These are phyloP conservation scores for Leonotis leonurus DNA, from an alignment of 257 asterid genomes.

Conservation along the genomic window DNA sequence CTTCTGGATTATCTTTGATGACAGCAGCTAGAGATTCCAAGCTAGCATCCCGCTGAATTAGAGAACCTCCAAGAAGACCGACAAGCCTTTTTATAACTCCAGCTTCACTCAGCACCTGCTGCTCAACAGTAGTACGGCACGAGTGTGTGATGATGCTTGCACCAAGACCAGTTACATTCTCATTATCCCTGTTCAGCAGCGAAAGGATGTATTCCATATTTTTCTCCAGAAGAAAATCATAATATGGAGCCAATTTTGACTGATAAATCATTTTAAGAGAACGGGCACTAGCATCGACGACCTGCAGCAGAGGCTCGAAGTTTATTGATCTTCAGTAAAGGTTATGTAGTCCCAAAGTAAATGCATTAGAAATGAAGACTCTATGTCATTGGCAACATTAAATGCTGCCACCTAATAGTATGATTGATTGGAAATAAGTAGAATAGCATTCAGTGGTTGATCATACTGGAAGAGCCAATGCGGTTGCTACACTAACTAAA, in stretches of 20 bases:
- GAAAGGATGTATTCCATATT: conserved; percentile 70
- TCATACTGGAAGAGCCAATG: not conserved
- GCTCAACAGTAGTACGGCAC: conserved; percentile 62
- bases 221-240: conserved; percentile 55
- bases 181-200: conserved; percentile 62
- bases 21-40: conserved; percentile 74
- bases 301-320: conserved; percentile 45
- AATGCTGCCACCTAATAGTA: not conserved
- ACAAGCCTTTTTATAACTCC: conserved; percentile 68
- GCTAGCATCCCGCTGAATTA: conserved; percentile 77
- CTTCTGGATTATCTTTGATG: conserved; percentile 63
- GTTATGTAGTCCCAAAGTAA: not conserved
- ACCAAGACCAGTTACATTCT: conserved; percentile 85
- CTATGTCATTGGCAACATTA: conserved; percentile 1
- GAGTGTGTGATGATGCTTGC: conserved; percentile 85
- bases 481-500: not conserved
- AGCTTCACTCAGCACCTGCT: conserved; percentile 62
- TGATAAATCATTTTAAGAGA: conserved; percentile 88
- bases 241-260: conserved; percentile 75
- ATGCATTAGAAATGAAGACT: conserved; percentile 4
- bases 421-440: not conserved
- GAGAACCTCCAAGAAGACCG: conserved; percentile 70
- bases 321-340: conserved; percentile 8
- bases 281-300: conserved; percentile 89
- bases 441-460: not conserved